A percentile compares a stretch with the other conserved stretches of the same genome.
These are phyloP conservation scores for Cryptococcus jaspeensis DNA, from an alignment of 1,284 basidiomycete species.

Conservation along the genomic window DNA sequence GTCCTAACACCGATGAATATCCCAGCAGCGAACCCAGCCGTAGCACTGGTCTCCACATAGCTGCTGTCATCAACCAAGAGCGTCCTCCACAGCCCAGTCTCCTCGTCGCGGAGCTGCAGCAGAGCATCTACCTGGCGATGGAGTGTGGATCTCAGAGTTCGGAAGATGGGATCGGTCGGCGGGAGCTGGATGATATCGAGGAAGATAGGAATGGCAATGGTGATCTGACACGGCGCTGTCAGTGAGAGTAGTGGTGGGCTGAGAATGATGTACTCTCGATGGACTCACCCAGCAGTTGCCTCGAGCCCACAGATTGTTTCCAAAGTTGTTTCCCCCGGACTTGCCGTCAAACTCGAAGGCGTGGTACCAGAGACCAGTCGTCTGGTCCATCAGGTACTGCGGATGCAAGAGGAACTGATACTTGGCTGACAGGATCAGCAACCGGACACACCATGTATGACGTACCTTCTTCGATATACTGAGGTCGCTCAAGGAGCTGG, in stretches of 20 bases:
- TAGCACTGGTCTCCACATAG: slow-evolving; percentile 62
- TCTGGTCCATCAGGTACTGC: slow-evolving; percentile 41
- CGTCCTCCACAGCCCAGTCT: slow-evolving; percentile 63
- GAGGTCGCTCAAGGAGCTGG: slow-evolving; percentile 57
- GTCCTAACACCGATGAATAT: slow-evolving; percentile 60
- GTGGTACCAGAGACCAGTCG: slow-evolving; percentile 46
- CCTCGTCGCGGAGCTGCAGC: slow-evolving; percentile 56
- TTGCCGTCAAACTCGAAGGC: slow-evolving; percentile 49
- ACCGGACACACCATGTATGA: too few species aligned
- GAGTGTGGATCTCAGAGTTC: slow-evolving; percentile 57
- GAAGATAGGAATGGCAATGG: slow-evolving; percentile 63
- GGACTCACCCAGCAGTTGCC: slow-evolving; percentile 59
- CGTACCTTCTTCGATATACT: slow-evolving; percentile 58
- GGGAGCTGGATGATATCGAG: slow-evolving; percentile 56
- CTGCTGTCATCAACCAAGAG: slow-evolving; percentile 60
- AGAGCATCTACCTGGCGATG: slow-evolving; percentile 60
- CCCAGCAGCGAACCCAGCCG: slow-evolving; percentile 64
- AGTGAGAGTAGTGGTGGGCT: too few species aligned
- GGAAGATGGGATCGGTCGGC: slow-evolving; percentile 55
- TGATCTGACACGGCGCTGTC: slow-evolving; percentile 54
- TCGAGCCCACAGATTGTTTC: slow-evolving; percentile 61
- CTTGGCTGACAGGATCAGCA: slow-evolving; percentile 52
- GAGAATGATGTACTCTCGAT: too few species aligned
- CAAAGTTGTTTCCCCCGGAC: slow-evolving; percentile 52
- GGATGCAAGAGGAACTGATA: slow-evolving; percentile 60